Base-by-base conservation (phyloP, 2,329 filamentous ascomycete species). In the Thelonectria olida region DNA sequence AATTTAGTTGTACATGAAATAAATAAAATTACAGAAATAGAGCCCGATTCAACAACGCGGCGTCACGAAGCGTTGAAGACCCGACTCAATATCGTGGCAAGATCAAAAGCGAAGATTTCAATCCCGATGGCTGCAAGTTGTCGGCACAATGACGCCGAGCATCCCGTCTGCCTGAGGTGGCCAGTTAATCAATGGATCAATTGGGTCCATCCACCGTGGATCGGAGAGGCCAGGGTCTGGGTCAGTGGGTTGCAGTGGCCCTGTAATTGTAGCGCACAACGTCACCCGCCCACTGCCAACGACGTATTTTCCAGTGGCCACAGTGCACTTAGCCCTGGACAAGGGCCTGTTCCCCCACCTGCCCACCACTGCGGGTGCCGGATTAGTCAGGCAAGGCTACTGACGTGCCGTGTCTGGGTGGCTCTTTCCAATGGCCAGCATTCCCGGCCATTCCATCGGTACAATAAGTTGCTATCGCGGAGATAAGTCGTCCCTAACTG, bases 81-180 rank as follows among this genome's bases (percentile, higher is more conserved):
- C 64, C 63, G 60, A 34, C 41, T 61, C 56, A 39, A 61, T 27
- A 60, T 62, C 49, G 55, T 58, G 63, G 48, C 15, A 53, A 44
- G 42, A 31, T 48, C 31, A 39, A 52, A 50, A 38, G 51, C 52
- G 51, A 58, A 70, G 68, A 71, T 66, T 71, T 71, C 62, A 44
- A 69, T 19, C 25, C 27, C 17, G 25, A 22, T n/a, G 27, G 45
- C 3, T 64, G 62, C 59, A 68, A 31, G 67, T 58, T 25, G 53
- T 58, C 56, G 55, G 58, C 34, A 60, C 59, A 62, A 69, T 72
- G 68, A 67, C 63, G 63, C 61, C 65, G 65, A 61, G 58, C 15
- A n/a, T n/a, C n/a, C n/a, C n/a, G 45, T 13, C 45, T 60, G 57
- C 58, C 58, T 61, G 39, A 61, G 58, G 58, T 51, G 45, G 52